Percentiles rank a stretch among this genome's conserved stretches.
Conservation (phyloP, 2,329 filamentous ascomycete species). For the Bimuria novae-zelandiae region DNA sequence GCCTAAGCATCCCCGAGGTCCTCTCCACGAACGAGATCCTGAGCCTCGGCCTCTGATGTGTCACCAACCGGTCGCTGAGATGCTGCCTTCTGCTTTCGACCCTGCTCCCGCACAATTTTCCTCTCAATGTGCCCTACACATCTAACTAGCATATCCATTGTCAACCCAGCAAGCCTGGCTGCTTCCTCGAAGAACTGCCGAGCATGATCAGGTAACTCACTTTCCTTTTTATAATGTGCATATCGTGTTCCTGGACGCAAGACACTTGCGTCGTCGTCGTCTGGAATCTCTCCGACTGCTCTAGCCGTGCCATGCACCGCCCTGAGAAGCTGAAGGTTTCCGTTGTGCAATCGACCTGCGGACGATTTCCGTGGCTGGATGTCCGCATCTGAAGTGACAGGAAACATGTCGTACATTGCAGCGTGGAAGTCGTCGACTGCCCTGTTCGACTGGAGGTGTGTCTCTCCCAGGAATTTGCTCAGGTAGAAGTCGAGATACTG, state of each 20-base stretch:
- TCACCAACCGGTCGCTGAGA: neutral
- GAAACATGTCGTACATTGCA: constrained; percentile 50
- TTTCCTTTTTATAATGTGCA: constrained; percentile 52
- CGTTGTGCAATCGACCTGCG: constrained; percentile 33
- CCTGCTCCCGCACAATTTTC: constrained; percentile 32
- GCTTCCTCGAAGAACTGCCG: constrained; percentile 57
- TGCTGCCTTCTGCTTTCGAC: constrained; percentile 10
- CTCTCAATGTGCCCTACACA: constrained; percentile 57
- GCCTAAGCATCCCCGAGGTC: too few species aligned
- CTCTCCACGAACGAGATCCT: neutral
- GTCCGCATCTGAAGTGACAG: constrained; percentile 21
- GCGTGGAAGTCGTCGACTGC: constrained; percentile 47
- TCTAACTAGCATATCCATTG: constrained; percentile 55
- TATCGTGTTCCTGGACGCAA: constrained; percentile 57
- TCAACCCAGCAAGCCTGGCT: constrained; percentile 56
- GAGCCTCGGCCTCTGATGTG: neutral
- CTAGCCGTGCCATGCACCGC: constrained; percentile 51
- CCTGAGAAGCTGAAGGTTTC: constrained; percentile 45
- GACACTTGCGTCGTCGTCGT: constrained; percentile 33
- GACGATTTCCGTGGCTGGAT: constrained; percentile 10
- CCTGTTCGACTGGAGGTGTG: constrained; percentile 39
- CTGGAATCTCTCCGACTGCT: constrained; percentile 44
- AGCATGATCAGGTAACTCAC: constrained; percentile 53
- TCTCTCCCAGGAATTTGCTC: constrained; percentile 62
- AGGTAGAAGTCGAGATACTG: constrained; percentile 80